These are phyloP conservation scores for Beauveria sp. DNA, from an alignment of 2,329 filamentous ascomycete genomes.

Conservation along the genomic window DNA sequence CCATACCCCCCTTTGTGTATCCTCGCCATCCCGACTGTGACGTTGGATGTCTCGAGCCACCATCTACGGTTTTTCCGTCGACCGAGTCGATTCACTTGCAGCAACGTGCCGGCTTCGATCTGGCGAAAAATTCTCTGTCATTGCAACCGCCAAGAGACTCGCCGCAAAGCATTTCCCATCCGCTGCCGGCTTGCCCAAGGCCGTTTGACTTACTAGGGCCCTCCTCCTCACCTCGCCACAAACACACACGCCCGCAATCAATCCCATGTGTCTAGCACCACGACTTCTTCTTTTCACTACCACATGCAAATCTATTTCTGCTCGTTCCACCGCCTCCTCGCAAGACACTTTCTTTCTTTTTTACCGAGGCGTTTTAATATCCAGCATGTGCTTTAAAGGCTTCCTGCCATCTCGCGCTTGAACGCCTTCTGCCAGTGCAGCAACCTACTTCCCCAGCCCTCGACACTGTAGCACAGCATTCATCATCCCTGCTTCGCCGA, in stretches of 20 bases:
- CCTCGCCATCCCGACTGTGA: neutral
- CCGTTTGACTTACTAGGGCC: neutral
- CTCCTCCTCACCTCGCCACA: neutral
- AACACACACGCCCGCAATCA: neutral
- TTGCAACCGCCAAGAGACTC: neutral
- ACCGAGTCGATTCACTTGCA: neutral
- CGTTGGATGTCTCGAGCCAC: slow-evolving; percentile 5
- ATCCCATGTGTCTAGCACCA: neutral
- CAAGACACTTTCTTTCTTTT: neutral
- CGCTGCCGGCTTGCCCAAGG: neutral
- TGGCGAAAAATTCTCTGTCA: neutral
- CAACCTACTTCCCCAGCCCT: neutral
- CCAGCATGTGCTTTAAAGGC: neutral
- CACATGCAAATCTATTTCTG: neutral
- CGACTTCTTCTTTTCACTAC: slow-evolving; percentile 10
- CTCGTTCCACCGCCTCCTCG: neutral
- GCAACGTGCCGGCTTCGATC: neutral
- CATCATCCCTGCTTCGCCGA: neutral
- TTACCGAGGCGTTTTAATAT: neutral
- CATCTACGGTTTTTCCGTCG: neutral
- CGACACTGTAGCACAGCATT: neutral
- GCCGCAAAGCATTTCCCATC: neutral
- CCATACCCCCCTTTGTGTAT: neutral
- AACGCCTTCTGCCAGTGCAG: slow-evolving; percentile 7
- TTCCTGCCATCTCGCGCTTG: slow-evolving; percentile 12